These are phyloP conservation scores for Fusarium sp. DNA, from an alignment of 2,329 filamentous ascomycete species.

Conservation along the genomic window DNA sequence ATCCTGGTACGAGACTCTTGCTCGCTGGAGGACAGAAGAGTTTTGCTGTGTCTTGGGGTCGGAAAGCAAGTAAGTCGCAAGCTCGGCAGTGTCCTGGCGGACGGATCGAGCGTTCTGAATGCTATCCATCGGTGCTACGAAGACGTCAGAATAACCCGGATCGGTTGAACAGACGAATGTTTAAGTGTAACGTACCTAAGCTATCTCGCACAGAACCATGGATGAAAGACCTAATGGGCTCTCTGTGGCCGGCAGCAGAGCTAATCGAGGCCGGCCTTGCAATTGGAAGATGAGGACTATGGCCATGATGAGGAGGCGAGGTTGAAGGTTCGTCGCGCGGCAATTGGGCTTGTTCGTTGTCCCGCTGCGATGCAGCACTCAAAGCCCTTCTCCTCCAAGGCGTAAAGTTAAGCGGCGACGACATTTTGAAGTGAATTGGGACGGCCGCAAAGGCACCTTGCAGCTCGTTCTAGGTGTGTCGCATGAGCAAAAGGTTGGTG, in stretches of 20 bases:
- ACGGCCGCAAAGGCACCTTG: conserved; percentile 33
- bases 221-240: conserved; percentile 78
- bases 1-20: conserved; percentile 49
- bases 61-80: conserved; percentile 84
- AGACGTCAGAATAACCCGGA: background rate
- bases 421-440: conserved; percentile 53
- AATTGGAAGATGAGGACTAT: conserved; percentile 35
- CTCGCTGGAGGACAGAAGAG: conserved; percentile 60
- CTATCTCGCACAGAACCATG: conserved; percentile 72
- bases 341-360: conserved; percentile 36
- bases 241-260: conserved; percentile 61
- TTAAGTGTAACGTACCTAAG: conserved; percentile 59
- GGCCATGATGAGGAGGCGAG: conserved; percentile 32
- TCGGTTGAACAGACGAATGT: background rate
- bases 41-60: conserved; percentile 63
- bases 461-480: conserved; percentile 32
- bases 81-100: conserved; percentile 86
- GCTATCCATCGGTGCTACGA: conserved; percentile 70
- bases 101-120: conserved; percentile 82
- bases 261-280: conserved; percentile 56
- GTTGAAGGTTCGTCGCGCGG: conserved; percentile 47
- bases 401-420: conserved; percentile 61
- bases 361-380: conserved; percentile 53
- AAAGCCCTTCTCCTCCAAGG: conserved; percentile 60
- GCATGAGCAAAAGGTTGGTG: conserved; percentile 33